Evolutionary conservation across 257 asterid species (phyloP).

Genomic region (Striga asiatica): DNA sequence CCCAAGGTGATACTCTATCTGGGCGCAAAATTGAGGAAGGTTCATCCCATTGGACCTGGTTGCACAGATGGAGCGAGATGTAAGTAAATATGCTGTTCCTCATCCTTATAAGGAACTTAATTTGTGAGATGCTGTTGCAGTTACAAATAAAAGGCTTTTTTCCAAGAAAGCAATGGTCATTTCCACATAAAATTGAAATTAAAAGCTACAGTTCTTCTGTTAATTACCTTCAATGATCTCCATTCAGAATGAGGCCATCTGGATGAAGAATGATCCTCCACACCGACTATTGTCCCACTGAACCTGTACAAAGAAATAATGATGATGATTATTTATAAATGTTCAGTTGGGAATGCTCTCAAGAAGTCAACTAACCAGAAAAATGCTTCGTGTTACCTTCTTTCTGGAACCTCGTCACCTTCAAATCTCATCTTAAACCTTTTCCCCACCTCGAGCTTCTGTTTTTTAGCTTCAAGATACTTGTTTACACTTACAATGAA

Average conservation of each 20-base stretch:
- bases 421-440: constrained; percentile 97
- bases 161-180: not conserved
- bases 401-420: constrained; percentile 96
- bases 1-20: constrained; percentile 90
- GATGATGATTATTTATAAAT: not conserved
- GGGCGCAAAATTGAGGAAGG: constrained; percentile 84
- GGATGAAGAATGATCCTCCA: constrained; percentile 53
- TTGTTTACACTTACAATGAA: constrained; percentile 74
- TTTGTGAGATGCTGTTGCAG: not conserved
- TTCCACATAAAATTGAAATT: not conserved
- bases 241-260: constrained; percentile 91
- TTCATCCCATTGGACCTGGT: constrained; percentile 99
- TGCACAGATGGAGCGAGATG: not conserved
- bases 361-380: not conserved
- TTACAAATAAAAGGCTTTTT: not conserved
- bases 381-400: constrained; percentile 43
- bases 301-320: constrained; percentile 45
- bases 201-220: not conserved
- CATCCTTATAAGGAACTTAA: not conserved
- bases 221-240: constrained; percentile 81
- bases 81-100: not conserved
- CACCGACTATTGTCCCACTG: constrained; percentile 93
- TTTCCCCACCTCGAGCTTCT: constrained; percentile 88
- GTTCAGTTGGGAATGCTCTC: not conserved
- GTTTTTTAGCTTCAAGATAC: constrained; percentile 84